Conservation (phyloP, 805 yeast genomes). For the Hanseniaspora clermontiae region DNA sequence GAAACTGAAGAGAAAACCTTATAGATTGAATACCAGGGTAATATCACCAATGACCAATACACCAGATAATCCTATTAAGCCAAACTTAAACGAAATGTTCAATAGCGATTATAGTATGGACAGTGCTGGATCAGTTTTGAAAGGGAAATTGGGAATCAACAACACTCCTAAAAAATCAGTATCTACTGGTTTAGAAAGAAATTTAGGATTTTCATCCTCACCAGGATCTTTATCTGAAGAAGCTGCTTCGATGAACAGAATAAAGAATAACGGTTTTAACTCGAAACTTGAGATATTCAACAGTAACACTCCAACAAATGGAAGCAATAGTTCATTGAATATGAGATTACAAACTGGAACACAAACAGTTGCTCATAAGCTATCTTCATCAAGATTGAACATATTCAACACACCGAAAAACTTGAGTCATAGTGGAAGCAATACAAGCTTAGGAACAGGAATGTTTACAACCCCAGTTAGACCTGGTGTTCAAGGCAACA, state of each 20-base stretch:
- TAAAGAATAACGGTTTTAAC: neutral
- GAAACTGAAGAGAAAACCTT: constrained; percentile 12
- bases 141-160: neutral
- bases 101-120: neutral
- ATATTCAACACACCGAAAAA: constrained; percentile 11
- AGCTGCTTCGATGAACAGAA: neutral
- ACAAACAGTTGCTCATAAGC: constrained; percentile 10
- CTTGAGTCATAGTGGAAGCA: constrained; percentile 1
- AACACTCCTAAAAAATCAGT: neutral
- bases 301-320: neutral
- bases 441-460: neutral
- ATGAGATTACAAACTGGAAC: constrained; percentile 1
- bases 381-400: constrained; percentile 10
- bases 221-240: neutral
- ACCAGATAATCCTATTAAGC: neutral
- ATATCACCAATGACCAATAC: constrained; percentile 7
- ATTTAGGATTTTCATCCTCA: neutral
- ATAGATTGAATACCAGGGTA: constrained; percentile 11
- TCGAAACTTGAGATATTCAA: neutral
- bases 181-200: neutral
- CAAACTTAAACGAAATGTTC: neutral
- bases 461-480: neutral
- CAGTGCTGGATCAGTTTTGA: neutral
- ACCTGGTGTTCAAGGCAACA: neutral
- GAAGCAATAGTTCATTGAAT: constrained; percentile 1